These are phyloP conservation scores for Parastagonospora avenae DNA, from an alignment of 2,329 filamentous ascomycete genomes.

Conservation along the genomic window DNA sequence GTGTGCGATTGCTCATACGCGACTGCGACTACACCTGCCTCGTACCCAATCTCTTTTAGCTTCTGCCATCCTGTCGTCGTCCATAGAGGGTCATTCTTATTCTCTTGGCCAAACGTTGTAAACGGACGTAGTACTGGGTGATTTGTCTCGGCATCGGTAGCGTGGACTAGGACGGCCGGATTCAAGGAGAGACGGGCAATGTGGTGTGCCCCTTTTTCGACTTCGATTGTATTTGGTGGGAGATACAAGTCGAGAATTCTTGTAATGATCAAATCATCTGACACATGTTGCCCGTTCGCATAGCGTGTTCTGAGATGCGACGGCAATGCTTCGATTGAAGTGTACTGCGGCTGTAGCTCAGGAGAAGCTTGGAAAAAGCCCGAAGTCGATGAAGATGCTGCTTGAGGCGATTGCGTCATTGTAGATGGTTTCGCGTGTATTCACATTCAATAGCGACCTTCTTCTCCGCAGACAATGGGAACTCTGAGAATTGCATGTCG, in stretches of 20 bases:
- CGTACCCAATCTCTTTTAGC: constrained; percentile 64
- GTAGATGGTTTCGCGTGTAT: constrained; percentile 3
- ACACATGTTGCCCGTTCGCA: neutral
- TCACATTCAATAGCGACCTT: too few species aligned
- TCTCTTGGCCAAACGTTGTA: constrained; percentile 64
- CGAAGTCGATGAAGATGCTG: constrained; percentile 31
- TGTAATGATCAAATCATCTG: constrained; percentile 29
- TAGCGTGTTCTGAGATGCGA: neutral
- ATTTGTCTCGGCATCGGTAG: constrained; percentile 69
- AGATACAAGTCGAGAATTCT: constrained; percentile 34
- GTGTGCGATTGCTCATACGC: constrained; percentile 63
- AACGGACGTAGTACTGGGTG: constrained; percentile 65
- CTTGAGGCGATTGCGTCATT: constrained; percentile 13
- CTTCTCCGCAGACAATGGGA: too few species aligned
- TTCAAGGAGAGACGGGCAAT: constrained; percentile 25
- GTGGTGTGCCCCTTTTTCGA: constrained; percentile 23
- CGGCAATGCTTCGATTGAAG: constrained; percentile 5
- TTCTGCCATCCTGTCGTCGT: constrained; percentile 70
- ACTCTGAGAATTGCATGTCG: too few species aligned
- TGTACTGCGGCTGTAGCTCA: constrained; percentile 32
- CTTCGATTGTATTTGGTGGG: constrained; percentile 10
- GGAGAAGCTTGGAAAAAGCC: constrained; percentile 41
- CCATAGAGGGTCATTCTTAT: constrained; percentile 61
- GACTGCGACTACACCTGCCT: constrained; percentile 63
- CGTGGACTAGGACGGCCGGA: constrained; percentile 22